Percentiles rank a stretch among this genome's conserved stretches.
phyloP scores from a whole-genome alignment of 768 basidiomycete genomes.

The Pleurotus sapidus region DNA sequence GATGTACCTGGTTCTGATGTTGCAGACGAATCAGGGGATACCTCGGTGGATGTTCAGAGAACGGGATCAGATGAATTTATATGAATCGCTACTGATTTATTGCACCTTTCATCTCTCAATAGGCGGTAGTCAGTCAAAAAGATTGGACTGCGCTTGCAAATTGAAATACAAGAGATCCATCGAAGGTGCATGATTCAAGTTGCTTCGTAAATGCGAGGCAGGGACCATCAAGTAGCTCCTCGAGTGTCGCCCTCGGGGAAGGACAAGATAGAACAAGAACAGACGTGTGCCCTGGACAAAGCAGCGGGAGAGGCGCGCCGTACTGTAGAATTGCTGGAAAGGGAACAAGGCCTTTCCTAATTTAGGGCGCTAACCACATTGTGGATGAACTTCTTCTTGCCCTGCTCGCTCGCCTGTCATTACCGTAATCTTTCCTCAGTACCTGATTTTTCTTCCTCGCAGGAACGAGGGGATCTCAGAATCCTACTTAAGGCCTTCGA shows the following conservation, averaged over 20 bases:
- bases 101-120: too few species aligned
- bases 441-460: conserved; percentile 6
- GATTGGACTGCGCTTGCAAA: too few species aligned
- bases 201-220: background rate
- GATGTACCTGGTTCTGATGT: too few species aligned
- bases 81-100: too few species aligned
- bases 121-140: too few species aligned
- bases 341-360: conserved; percentile 6
- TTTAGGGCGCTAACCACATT: conserved; percentile 1
- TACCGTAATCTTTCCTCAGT: conserved; percentile 1
- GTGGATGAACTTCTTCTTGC: conserved; percentile 1
- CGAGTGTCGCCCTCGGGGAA: background rate
- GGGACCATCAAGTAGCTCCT: background rate
- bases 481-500: background rate
- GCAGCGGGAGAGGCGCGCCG: background rate
- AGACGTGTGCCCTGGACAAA: background rate
- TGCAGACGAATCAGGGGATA: too few species aligned
- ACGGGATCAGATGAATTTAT: too few species aligned
- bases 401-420: background rate
- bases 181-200: too few species aligned
- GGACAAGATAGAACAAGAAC: background rate
- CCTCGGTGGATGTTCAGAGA: too few species aligned
- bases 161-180: too few species aligned
- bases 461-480: background rate
- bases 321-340: background rate